Base-by-base conservation (phyloP, 1,284 basidiomycete species). In the Fomitopsis betulina region DNA sequence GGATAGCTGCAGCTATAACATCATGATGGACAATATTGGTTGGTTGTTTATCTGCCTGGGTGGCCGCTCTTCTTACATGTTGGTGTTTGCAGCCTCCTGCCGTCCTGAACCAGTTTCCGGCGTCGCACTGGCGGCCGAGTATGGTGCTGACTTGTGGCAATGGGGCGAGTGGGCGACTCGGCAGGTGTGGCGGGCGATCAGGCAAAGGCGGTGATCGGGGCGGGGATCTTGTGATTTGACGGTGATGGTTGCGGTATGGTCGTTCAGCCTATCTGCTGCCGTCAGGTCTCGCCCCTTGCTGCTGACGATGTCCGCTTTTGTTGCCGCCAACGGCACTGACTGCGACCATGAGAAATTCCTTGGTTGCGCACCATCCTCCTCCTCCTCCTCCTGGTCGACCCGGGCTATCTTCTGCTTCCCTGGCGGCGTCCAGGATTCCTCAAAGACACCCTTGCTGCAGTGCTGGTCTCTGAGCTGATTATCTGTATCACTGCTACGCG, bases 391-490 rank as follows among this genome's bases (percentile, higher is more conserved):
- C 30, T 50, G 32, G 49, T 51, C 49, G 49, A 50, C 49, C 49
- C 49, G n/a, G 53, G 23, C 35, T n/a, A 27, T 35, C 39, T 7
- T 23, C 49, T 43, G 42, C 53, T 27, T 32, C 39, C 27, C 53
- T 27, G 38, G 21, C 53, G 53, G 35, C 47, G 47, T 15, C 25
- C 47, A 15, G 27, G 49, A 21, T 27, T 51, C 32, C 25, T 51
- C 32, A 19, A 10, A 5, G 33, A 19, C 33, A 15, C 32, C 32
- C 30, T 17, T 35, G 30, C 49, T 51, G 49, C 49, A 51, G 49
- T 51, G 49, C 49, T 51, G 49, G 32, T 33, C 49, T 51, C 49
- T 51, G 49, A 51, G 32, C 33, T 51, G 45, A 30, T 27, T n/a
- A 23, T 23, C 47, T 15, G 27, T 33, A 33, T 25, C 27, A 10